Percentiles rank a stretch among this genome's conserved stretches.
Conservation (phyloP, 768 basidiomycete species). For the Russula sp. region DNA sequence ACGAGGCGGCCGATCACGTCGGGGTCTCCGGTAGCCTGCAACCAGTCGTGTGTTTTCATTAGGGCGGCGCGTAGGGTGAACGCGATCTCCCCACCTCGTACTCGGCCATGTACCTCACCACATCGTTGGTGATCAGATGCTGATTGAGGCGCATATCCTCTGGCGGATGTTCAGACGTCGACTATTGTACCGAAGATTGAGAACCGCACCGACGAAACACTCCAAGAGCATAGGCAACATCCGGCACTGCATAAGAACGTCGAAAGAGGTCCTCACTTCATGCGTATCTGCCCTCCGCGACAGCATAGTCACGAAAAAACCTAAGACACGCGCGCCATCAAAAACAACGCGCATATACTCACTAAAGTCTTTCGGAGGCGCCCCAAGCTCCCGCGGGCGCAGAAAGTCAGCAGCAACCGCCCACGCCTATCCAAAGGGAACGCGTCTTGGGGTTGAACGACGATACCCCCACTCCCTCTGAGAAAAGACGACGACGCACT, state of each 20-base stretch:
- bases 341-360: background rate
- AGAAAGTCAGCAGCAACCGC: constrained; percentile 45
- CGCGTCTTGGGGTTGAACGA: background rate
- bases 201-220: constrained; percentile 53
- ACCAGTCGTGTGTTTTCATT: too few relatives aligned
- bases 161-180: constrained; percentile 26
- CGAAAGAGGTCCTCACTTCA: constrained; percentile 50
- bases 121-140: constrained; percentile 54
- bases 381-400: constrained; percentile 46
- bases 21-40: constrained; percentile 43
- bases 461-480: background rate
- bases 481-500: constrained; percentile 29
- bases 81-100: constrained; percentile 50
- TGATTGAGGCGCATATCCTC: constrained; percentile 60
- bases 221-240: constrained; percentile 62
- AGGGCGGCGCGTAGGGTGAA: background rate
- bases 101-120: constrained; percentile 48
- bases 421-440: constrained; percentile 41
- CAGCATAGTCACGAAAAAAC: background rate
- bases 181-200: background rate
- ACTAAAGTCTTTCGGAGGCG: constrained; percentile 32
- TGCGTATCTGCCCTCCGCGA: constrained; percentile 37
- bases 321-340: background rate
- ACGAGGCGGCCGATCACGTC: constrained; percentile 50
- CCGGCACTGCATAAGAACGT: constrained; percentile 49